Base-by-base conservation (phyloP, 1,139 yeast genomes). In the Lodderomyces theae region DNA sequence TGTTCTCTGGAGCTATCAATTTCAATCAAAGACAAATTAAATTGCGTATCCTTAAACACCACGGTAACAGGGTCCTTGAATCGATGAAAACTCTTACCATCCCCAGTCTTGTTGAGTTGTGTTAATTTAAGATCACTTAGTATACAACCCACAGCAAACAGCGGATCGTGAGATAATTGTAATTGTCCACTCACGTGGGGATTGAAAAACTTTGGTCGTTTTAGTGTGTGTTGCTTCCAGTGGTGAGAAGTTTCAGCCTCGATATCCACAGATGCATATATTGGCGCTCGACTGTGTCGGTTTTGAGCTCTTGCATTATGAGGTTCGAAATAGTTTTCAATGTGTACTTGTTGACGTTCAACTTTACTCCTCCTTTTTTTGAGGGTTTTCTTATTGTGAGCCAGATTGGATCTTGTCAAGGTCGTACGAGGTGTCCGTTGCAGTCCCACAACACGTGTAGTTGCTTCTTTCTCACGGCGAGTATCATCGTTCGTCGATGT, bases 231-330 rank as follows among this genome's bases (percentile, higher is more conserved):
- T 3, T 19, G 13, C 13, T 15, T 8, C 4, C n/a, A 5, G 7
- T 28, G 31, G 4, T 47, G 50, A 2, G 52, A 49, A 41, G 69
- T 66, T 42, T 69, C 75, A 0, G 63, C 72, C 50, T 72, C 77
- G 41, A 65, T 53, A 0, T 51, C 63, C 0, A 65, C 60, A 1
- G 76, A 70, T 22, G 57, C 53, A 19, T 52, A 50, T n/a, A 44
- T 42, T 0, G 74, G 74, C 11, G 51, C 48, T 40, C 72, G 18
- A 28, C 8, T 18, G 3, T 4, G 5, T 11, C 18, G 31, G 11
- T 15, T 56, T 49, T 52, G 60, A 43, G 57, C 8, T 21, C 18
- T 17, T 7, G 5, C 19, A 6, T 6, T 13, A 8, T 8, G 10
- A 4, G 35, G 35, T 12, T 11, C 17, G n/a, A 39, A 13, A 17